These are phyloP conservation scores for Hemileccinum rubropunctum DNA, from an alignment of 768 basidiomycete species.

Conservation along the genomic window DNA sequence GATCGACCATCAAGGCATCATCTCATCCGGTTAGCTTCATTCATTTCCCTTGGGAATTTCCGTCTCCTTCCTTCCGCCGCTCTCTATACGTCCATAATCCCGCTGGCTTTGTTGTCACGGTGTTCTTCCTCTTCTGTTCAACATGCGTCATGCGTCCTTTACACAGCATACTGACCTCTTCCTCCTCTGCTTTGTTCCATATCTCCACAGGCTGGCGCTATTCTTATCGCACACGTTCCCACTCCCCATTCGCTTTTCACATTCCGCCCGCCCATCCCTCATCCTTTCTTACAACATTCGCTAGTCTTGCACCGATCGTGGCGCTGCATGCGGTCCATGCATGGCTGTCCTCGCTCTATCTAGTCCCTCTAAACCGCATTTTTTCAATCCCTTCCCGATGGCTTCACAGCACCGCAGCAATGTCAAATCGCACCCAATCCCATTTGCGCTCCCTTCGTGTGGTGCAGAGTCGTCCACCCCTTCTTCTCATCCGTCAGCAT, in stretches of 20 bases:
- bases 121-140: conserved; percentile 7
- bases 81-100: background rate
- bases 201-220: conserved; percentile 11
- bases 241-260: conserved; percentile 3
- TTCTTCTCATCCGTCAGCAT: conserved; percentile 25
- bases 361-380: conserved; percentile 36
- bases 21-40: conserved; percentile 21
- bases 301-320: conserved; percentile 17
- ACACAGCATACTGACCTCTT: conserved; percentile 13
- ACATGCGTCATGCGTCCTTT: conserved; percentile 8
- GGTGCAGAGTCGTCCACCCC: conserved; percentile 37
- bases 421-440: conserved; percentile 32
- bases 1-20: conserved; percentile 23
- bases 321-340: conserved; percentile 32
- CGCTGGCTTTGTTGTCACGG: conserved; percentile 5
- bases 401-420: conserved; percentile 39
- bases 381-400: conserved; percentile 47
- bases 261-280: conserved; percentile 8
- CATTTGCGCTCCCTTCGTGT: conserved; percentile 42
- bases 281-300: conserved; percentile 15
- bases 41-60: conserved; percentile 22
- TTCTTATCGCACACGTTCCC: conserved; percentile 22
- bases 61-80: conserved; percentile 6
- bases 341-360: conserved; percentile 47
- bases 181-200: conserved; percentile 8